These are phyloP conservation scores for Ogataea saltuana DNA, from an alignment of 805 yeast species.

Conservation along the genomic window DNA sequence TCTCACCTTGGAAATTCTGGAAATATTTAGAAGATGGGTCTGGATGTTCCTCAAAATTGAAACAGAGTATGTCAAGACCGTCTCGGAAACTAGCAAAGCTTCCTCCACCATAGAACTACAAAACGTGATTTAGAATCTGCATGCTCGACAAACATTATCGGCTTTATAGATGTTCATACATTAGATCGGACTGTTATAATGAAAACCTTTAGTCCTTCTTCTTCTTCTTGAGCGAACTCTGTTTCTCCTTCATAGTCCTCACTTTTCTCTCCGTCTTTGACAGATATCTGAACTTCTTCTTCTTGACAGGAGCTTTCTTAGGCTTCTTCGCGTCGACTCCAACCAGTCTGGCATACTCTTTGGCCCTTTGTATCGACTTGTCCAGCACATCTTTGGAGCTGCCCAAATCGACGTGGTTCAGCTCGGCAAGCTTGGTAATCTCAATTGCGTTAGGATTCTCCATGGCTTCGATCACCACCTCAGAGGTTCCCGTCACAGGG, in stretches of 20 bases:
- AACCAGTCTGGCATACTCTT: conserved; percentile 73
- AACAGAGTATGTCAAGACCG: conserved; percentile 54
- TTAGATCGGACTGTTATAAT: not conserved
- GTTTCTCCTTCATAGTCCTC: conserved; percentile 48
- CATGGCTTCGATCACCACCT: conserved; percentile 57
- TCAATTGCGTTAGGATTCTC: conserved; percentile 47
- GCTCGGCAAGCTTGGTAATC: conserved; percentile 47
- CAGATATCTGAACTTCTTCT: conserved; percentile 86
- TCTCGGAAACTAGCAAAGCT: conserved; percentile 10
- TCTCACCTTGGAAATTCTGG: conserved; percentile 69
- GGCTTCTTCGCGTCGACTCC: conserved; percentile 48
- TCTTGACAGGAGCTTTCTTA: conserved; percentile 41
- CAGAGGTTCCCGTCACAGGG: conserved; percentile 47
- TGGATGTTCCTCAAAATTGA: conserved; percentile 90
- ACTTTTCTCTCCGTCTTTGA: conserved; percentile 74
- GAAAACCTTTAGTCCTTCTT: conserved; percentile 21
- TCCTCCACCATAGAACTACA: conserved; percentile 27
- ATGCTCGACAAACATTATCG: conserved; percentile 8
- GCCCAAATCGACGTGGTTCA: conserved; percentile 70
- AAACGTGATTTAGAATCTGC: conserved; percentile 4
- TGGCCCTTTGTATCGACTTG: conserved; percentile 74
- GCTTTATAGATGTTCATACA: not conserved
- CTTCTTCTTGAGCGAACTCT: conserved; percentile 29
- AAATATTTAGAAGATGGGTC: conserved; percentile 78
- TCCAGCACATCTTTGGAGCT: conserved; percentile 70